Base-by-base conservation (phyloP, 345 rosid genomes). In the Boechera retrofracta region DNA sequence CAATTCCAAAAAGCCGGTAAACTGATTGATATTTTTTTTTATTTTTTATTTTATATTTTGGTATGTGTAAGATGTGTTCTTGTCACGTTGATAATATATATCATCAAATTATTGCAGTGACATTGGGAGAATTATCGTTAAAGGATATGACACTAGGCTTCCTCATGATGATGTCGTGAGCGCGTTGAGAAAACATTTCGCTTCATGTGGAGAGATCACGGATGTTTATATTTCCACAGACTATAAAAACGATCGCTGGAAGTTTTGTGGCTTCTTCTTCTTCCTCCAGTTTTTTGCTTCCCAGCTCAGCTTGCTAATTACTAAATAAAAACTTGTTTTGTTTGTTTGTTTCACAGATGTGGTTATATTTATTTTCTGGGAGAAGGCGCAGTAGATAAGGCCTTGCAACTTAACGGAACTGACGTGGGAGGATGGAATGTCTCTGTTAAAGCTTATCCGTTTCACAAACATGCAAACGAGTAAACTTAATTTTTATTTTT, bases 171-270 rank as follows among this genome's bases (percentile, higher is more conserved):
- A 35, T 24, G 58, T 48, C 7, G 5, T 3, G 29, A 47, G 16
- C 0, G 10, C 67, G 9, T 47, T 71, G 58, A 45, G 36, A 21
- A 45, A 58, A 5, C 58, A 18, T 35, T 71, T 59, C n/a, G 1
- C 57, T 32, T 32, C 35, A 4, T 71, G 75, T 59, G 75, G 75
- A 47, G 47, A 59, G 47, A 71, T 71, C 59, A 72, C 75, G 1
- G 58, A 71, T 71, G 35, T 71, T 44, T 71, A 7, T 45, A 2
- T 71, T 9, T 2, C 1, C 55, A 10, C 0, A 10, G 1, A 21
- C 6, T 21, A 9, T 21, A 2, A 1, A 0, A 18, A 51, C 9
- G 2, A 24, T 9, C 12, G 21, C 6, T 8, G 12, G 55, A 21
- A 1, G 48, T 44, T 44, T 44, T 12, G 48, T 44, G 48, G 16